These are phyloP conservation scores for Populus alba DNA, from an alignment of 345 rosid species.

Conservation along the genomic window DNA sequence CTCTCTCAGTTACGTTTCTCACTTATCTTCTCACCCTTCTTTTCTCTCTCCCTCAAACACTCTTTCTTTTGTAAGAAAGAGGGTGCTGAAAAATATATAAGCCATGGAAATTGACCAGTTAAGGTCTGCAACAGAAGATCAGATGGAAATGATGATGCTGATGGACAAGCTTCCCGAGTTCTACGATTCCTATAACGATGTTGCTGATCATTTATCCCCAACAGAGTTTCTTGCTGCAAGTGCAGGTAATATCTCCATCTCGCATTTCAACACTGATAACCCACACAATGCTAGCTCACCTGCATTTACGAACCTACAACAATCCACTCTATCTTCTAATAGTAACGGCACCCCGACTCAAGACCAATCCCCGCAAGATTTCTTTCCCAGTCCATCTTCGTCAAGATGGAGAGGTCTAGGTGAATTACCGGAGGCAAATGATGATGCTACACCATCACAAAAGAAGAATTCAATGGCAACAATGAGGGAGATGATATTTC, in stretches of 20 bases:
- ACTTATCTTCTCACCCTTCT: slow-evolving; percentile 11
- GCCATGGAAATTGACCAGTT: slow-evolving; percentile 45
- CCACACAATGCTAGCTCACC: slow-evolving; percentile 1
- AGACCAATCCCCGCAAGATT: slow-evolving; percentile 5
- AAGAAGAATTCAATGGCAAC: slow-evolving; percentile 53
- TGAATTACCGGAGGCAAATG: slow-evolving; percentile 18
- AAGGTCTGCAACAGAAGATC: slow-evolving; percentile 32
- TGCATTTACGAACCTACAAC: slow-evolving; percentile 13
- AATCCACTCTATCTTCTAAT: slow-evolving; percentile 14
- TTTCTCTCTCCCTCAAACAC: background rate
- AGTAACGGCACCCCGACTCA: slow-evolving; percentile 8
- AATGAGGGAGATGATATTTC: slow-evolving; percentile 73
- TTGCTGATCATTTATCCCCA: slow-evolving; percentile 10
- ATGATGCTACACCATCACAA: slow-evolving; percentile 20
- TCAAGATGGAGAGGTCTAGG: slow-evolving; percentile 24
- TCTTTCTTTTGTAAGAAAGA: background rate
- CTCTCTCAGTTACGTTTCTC: slow-evolving; percentile 2
- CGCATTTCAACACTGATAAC: slow-evolving; percentile 23
- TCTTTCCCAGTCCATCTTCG: slow-evolving; percentile 1
- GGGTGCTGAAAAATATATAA: background rate
- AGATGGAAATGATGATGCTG: slow-evolving; percentile 43
- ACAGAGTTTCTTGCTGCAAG: slow-evolving; percentile 17
- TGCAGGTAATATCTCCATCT: slow-evolving; percentile 12
- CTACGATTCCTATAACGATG: slow-evolving; percentile 17
- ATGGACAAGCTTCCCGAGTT: slow-evolving; percentile 40